These are phyloP conservation scores for Discostella stelligeroides DNA, from an alignment of 108 stramenopile species.

Conservation along the genomic window DNA sequence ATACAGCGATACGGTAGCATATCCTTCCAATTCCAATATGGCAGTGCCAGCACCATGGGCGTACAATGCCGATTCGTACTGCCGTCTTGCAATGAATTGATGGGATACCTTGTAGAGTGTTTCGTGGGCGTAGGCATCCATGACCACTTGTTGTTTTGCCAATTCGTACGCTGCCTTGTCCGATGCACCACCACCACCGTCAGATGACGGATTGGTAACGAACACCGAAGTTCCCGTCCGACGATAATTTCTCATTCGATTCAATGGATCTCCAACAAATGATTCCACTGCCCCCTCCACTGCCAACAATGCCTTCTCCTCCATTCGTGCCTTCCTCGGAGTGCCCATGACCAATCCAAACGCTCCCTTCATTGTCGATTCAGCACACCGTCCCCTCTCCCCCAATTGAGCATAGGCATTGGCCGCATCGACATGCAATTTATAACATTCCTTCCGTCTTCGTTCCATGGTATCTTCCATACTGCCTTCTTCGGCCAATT, in stretches of 20 bases:
- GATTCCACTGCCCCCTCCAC: conserved; percentile 80
- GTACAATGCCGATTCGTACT: conserved; percentile 83
- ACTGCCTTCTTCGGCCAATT: conserved; percentile 30
- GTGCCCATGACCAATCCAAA: conserved; percentile 63
- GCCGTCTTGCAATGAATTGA: conserved; percentile 53
- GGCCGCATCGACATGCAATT: conserved; percentile 66
- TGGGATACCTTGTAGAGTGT: conserved; percentile 58
- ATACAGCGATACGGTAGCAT: conserved; percentile 71
- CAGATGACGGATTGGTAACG: conserved; percentile 46
- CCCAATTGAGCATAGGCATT: conserved; percentile 68
- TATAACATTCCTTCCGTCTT: conserved; percentile 61
- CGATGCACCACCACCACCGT: conserved; percentile 37
- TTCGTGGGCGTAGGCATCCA: conserved; percentile 76
- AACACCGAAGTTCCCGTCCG: conserved; percentile 73
- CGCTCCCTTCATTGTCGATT: conserved; percentile 58
- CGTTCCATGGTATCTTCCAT: conserved; percentile 50
- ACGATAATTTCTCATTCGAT: conserved; percentile 73
- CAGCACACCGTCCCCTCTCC: conserved; percentile 70
- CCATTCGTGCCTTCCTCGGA: conserved; percentile 38
- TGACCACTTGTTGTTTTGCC: conserved; percentile 65
- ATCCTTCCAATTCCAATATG: conserved; percentile 65
- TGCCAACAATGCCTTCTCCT: conserved; percentile 56
- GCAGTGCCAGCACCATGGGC: conserved; percentile 77
- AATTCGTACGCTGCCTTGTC: conserved; percentile 47
- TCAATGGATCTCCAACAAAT: conserved; percentile 80